Evolutionary conservation across 257 asterid species (phyloP).

Genomic region (Solanum commersonii): DNA sequence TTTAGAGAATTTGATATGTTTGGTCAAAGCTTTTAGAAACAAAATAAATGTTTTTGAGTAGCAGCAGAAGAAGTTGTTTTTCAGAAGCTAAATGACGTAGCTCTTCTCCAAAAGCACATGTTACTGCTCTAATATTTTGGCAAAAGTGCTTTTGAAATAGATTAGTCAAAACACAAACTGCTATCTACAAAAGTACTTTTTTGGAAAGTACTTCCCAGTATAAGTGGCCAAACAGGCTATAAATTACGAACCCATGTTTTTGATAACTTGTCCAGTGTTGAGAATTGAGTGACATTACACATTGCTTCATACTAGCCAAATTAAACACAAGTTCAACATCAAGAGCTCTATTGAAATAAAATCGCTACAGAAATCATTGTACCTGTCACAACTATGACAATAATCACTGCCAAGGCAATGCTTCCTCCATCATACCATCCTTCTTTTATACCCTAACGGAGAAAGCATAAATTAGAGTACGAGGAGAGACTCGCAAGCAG

Average conservation of each 20-base stretch:
- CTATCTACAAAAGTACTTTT: not conserved
- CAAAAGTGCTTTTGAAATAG: not conserved
- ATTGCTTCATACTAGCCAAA: not conserved
- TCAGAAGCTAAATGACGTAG: not conserved
- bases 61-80: not conserved
- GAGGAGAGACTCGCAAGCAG: not conserved
- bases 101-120: not conserved
- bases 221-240: not conserved
- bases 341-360: not conserved
- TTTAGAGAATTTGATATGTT: not conserved
- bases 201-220: not conserved
- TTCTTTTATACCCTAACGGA: constrained; percentile 73
- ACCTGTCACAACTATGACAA: constrained; percentile 86
- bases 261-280: not conserved
- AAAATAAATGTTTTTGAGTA: not conserved
- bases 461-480: not conserved
- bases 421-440: constrained; percentile 99
- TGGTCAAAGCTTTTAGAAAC: not conserved
- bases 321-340: not conserved
- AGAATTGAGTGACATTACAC: not conserved
- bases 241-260: not conserved
- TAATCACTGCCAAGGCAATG: constrained; percentile 80
- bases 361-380: not conserved
- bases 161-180: not conserved
- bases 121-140: not conserved